Percentiles rank a stretch among this genome's conserved stretches.
phyloP scores from a whole-genome alignment of 1,284 basidiomycete genomes.

The Gymnopus androsaceus region DNA sequence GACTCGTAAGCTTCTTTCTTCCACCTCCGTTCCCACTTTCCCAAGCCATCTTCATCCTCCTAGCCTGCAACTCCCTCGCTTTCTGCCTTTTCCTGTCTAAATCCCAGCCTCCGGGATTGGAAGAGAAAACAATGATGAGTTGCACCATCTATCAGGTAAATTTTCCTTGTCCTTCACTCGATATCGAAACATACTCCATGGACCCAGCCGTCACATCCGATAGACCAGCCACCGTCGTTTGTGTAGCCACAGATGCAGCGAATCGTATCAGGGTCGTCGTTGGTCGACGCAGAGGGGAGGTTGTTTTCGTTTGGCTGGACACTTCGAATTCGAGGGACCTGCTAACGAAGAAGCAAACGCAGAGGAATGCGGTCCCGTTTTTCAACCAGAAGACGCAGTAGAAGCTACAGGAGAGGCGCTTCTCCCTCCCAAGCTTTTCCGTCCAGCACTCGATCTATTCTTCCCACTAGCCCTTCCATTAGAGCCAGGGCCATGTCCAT shows the following conservation, averaged over 20 bases:
- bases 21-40: too few relatives aligned
- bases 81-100: constrained; percentile 22
- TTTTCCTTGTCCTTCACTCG: constrained; percentile 54
- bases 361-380: too few relatives aligned
- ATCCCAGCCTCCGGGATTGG: too few relatives aligned
- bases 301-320: constrained; percentile 6
- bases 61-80: constrained; percentile 36
- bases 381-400: too few relatives aligned
- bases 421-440: too few relatives aligned
- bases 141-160: constrained; percentile 74
- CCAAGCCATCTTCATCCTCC: constrained; percentile 37
- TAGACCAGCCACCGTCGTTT: constrained; percentile 90
- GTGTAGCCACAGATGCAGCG: constrained; percentile 74
- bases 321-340: too few relatives aligned
- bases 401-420: too few relatives aligned
- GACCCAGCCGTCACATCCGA: constrained; percentile 87
- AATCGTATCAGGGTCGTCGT: constrained; percentile 38
- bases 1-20: constrained; percentile 24
- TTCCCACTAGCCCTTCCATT: too few relatives aligned
- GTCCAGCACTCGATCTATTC: too few relatives aligned
- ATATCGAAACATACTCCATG: constrained; percentile 88
- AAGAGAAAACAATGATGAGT: too few relatives aligned
- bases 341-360: too few relatives aligned
- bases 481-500: too few relatives aligned
- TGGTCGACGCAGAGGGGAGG: background rate